A percentile compares a stretch with the other conserved stretches of the same genome.
Conservation (phyloP, 768 basidiomycete genomes). For the Floccularia luteovirens region DNA sequence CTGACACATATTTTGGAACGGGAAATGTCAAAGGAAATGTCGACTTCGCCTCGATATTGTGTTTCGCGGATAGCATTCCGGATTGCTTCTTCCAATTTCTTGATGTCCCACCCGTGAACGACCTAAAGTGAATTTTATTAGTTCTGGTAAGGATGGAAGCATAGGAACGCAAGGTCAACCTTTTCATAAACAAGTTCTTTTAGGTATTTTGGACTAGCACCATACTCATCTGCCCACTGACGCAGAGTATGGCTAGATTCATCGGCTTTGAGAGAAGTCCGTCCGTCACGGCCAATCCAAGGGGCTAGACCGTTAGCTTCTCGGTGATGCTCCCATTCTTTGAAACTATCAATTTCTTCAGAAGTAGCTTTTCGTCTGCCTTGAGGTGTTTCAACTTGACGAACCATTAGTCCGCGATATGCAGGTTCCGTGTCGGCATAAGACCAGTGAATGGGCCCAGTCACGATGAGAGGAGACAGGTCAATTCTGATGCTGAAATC, state of each 20-base stretch:
- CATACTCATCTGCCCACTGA: conserved; percentile 59
- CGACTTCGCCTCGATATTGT: not conserved
- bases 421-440: conserved; percentile 49
- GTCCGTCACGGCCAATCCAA: conserved; percentile 24
- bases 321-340: conserved; percentile 28
- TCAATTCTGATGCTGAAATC: conserved; percentile 55
- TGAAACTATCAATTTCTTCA: conserved; percentile 27
- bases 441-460: conserved; percentile 40
- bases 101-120: conserved; percentile 3
- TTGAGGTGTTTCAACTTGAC: conserved; percentile 35
- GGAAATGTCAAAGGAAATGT: not conserved
- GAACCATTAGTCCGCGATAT: conserved; percentile 49
- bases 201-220: conserved; percentile 38
- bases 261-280: conserved; percentile 7
- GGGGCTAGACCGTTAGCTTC: conserved; percentile 35
- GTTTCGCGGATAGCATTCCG: not conserved
- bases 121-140: not conserved
- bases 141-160: not conserved
- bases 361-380: conserved; percentile 25
- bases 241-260: conserved; percentile 26
- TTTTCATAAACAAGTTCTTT: conserved; percentile 54
- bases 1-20: not conserved
- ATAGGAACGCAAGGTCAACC: conserved; percentile 17
- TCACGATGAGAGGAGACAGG: conserved; percentile 29
- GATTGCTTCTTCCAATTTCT: not conserved